phyloP scores from a whole-genome alignment of 2,329 filamentous ascomycete genomes.

The Clonostachys byssicola region DNA sequence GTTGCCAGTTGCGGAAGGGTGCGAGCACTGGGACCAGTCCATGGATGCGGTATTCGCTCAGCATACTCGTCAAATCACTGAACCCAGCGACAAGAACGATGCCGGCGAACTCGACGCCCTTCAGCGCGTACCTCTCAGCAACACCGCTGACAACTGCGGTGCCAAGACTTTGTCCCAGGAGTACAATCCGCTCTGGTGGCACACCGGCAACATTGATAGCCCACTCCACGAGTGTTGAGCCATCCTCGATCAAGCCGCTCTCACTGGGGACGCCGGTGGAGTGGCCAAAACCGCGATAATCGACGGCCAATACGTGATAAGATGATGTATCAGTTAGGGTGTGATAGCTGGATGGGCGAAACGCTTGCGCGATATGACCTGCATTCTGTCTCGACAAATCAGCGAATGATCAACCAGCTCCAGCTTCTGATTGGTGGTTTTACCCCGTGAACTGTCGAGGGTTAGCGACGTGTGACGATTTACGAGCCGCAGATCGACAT shows the following conservation, averaged over 20 bases:
- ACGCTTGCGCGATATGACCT: constrained; percentile 76
- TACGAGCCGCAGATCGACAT: not conserved
- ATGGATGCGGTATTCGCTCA: constrained; percentile 74
- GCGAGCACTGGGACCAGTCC: constrained; percentile 76
- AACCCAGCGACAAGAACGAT: constrained; percentile 79
- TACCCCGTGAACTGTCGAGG: constrained; percentile 56
- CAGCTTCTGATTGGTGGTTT: constrained; percentile 14
- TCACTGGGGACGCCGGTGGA: constrained; percentile 81
- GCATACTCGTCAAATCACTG: constrained; percentile 66
- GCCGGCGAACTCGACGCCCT: constrained; percentile 67
- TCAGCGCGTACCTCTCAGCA: constrained; percentile 59
- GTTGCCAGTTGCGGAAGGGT: constrained; percentile 65
- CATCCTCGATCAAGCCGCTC: constrained; percentile 76
- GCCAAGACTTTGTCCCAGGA: constrained; percentile 84
- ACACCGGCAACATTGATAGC: constrained; percentile 61
- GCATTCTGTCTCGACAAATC: constrained; percentile 58
- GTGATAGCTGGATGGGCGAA: constrained; percentile 74
- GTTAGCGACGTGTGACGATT: too few relatives aligned
- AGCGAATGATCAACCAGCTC: not conserved
- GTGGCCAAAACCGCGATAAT: constrained; percentile 85
- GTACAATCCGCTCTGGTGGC: constrained; percentile 66
- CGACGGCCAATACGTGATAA: constrained; percentile 81
- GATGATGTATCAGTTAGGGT: constrained; percentile 67
- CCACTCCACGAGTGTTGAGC: constrained; percentile 68
- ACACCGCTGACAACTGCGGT: constrained; percentile 78